Evolutionary conservation across 2,329 filamentous ascomycete genomes (phyloP), one percentile per base, ranked within the genome.

Genomic region (Lecanicillium sp.): DNA sequence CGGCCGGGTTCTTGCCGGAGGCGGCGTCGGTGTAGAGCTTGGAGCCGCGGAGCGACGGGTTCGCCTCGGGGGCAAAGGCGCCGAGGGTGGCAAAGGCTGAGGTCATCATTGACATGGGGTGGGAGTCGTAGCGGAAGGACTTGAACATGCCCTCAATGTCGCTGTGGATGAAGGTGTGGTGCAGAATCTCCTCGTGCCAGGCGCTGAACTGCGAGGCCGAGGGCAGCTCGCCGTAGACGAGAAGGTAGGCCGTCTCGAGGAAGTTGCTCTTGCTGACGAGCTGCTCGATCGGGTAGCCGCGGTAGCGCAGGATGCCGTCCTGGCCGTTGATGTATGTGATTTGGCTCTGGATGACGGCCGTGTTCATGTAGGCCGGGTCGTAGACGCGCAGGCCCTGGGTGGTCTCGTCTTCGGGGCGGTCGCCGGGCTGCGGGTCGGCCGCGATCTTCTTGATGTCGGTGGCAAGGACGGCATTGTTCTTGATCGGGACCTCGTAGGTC

Each of bases 321-420:
- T 66, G 67, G 29, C 74, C 74, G 56, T 76, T 74, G 58, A 75
- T 75, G 62, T 75, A 75, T 23, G 72, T 75, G 56, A 76, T 76
- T 41, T 60, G 66, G 55, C 68, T 72, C 61, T 71, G 61, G 17
- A 75, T 67, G 2, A 74, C 73, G 15, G 72, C 71, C 2, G 73
- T 75, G 63, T 75, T 76, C 67, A 74, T 72, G 61, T 73, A 76
- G 3, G 68, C 73, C n/a, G 72, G 71, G 58, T 75, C 73, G 47
- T 66, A 74, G 29, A 76, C 64, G 19, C 72, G 60, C n/a, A 76
- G 67, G 10, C 73, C 73, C 54, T 75, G 71, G 9, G 63, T 63
- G 3, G 68, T 72, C 62, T 74, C 71, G 57, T 74, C 67, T 47
- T 74, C 70, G 9, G 64, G 56, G 15, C 68, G 65, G 54, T 67